phyloP scores from a whole-genome alignment of 1,284 basidiomycete genomes.

The Cutaneotrichosporon arboriforme region DNA sequence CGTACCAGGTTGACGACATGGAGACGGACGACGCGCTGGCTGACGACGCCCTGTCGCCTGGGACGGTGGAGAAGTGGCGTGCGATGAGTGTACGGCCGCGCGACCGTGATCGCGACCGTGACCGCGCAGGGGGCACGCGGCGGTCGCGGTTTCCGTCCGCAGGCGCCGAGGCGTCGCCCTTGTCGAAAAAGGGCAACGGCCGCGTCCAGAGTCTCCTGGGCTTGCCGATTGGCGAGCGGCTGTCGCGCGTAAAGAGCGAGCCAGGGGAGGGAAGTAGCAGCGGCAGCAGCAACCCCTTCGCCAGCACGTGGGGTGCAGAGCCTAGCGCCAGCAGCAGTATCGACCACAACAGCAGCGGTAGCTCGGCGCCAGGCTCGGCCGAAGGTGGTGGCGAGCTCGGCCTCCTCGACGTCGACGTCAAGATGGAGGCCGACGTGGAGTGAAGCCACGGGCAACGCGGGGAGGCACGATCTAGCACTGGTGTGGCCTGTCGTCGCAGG shows the following conservation, averaged over 20 bases:
- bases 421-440: conserved; percentile 1
- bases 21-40: conserved; percentile 1
- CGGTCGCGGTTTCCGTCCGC: background rate
- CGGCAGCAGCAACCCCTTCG: too few species aligned
- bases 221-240: background rate
- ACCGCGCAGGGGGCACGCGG: background rate
- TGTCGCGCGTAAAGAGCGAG: background rate
- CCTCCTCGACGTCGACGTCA: conserved; percentile 2
- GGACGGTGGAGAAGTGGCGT: conserved; percentile 3
- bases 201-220: background rate
- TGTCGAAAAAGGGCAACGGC: background rate
- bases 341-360: background rate
- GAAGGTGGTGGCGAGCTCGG: background rate
- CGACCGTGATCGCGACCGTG: too few species aligned
- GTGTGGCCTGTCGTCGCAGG: too few species aligned
- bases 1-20: conserved; percentile 27
- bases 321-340: background rate
- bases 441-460: background rate
- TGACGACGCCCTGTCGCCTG: background rate
- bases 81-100: conserved; percentile 1
- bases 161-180: background rate
- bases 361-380: background rate
- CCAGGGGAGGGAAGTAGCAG: background rate
- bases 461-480: too few species aligned
- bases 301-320: too few species aligned